Evolutionary conservation across 106 monocot species (phyloP).

Genomic region (Narthecium ossifragum): DNA sequence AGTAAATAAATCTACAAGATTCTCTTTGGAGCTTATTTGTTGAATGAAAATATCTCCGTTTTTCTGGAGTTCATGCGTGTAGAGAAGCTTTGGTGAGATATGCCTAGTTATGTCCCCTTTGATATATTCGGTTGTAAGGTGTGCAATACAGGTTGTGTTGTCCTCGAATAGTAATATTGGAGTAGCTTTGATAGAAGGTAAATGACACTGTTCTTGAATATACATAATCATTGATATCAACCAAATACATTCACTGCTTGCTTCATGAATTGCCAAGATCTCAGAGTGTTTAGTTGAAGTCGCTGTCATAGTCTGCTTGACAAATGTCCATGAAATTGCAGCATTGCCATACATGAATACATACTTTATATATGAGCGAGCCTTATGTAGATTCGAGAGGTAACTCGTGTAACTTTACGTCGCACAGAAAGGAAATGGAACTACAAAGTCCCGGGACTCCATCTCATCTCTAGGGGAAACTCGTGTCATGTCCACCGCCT

Average conservation of each 20-base stretch:
- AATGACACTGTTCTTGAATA: background rate
- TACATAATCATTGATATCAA: background rate
- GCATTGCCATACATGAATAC: background rate
- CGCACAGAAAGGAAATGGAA: too few species aligned
- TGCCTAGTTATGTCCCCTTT: background rate
- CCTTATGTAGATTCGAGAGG: background rate
- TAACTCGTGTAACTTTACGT: too few species aligned
- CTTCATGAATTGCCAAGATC: background rate
- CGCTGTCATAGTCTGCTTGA: background rate
- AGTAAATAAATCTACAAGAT: constrained; percentile 1
- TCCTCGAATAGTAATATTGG: too few species aligned
- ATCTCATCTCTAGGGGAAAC: too few species aligned
- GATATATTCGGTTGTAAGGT: background rate
- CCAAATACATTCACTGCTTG: background rate
- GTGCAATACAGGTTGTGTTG: too few species aligned
- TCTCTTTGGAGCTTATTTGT: background rate
- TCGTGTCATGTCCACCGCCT: too few species aligned
- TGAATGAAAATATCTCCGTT: background rate
- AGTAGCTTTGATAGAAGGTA: too few species aligned
- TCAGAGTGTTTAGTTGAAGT: background rate
- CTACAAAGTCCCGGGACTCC: too few species aligned
- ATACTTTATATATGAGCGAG: background rate
- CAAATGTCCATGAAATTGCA: background rate
- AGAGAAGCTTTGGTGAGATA: too few species aligned
- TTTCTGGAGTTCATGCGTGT: background rate